phyloP scores from a whole-genome alignment of 108 stramenopile genomes.

The Aureococcus anophagefferens region DNA sequence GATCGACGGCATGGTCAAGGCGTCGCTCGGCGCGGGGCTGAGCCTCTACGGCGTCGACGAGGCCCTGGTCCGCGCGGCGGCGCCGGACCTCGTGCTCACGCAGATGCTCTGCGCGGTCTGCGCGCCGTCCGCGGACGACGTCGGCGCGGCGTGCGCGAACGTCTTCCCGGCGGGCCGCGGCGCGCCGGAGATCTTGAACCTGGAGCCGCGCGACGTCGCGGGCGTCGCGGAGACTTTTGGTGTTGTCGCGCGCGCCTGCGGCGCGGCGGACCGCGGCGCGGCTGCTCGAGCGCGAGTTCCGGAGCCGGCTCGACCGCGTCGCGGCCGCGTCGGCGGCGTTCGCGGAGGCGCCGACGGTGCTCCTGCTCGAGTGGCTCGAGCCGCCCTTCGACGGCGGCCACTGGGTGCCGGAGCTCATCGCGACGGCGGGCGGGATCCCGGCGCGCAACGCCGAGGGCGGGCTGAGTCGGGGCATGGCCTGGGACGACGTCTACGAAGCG shows the following conservation, averaged over 20 bases:
- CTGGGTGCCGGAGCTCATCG: slow-evolving; percentile 79
- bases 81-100: slow-evolving; percentile 66
- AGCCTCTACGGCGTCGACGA: slow-evolving; percentile 57
- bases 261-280: too few relatives aligned
- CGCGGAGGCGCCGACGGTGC: slow-evolving; percentile 31
- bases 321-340: neutral
- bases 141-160: too few relatives aligned
- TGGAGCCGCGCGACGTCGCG: too few relatives aligned
- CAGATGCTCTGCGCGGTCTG: slow-evolving; percentile 79
- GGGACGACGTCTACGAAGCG: slow-evolving; percentile 45
- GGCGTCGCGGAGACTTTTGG: too few relatives aligned
- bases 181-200: too few relatives aligned
- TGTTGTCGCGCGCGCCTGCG: too few relatives aligned
- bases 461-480: slow-evolving; percentile 44
- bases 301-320: neutral
- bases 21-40: slow-evolving; percentile 34
- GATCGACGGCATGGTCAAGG: slow-evolving; percentile 43
- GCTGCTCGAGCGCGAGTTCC: neutral
- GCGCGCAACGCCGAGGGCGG: slow-evolving; percentile 19
- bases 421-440: slow-evolving; percentile 49
- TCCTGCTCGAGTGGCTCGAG: slow-evolving; percentile 81
- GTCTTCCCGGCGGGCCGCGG: too few relatives aligned
- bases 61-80: slow-evolving; percentile 32
- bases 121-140: slow-evolving; percentile 54
- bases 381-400: slow-evolving; percentile 81